Base-by-base conservation (phyloP, 805 yeast genomes). In the Saccharomycopsis sp. region DNA sequence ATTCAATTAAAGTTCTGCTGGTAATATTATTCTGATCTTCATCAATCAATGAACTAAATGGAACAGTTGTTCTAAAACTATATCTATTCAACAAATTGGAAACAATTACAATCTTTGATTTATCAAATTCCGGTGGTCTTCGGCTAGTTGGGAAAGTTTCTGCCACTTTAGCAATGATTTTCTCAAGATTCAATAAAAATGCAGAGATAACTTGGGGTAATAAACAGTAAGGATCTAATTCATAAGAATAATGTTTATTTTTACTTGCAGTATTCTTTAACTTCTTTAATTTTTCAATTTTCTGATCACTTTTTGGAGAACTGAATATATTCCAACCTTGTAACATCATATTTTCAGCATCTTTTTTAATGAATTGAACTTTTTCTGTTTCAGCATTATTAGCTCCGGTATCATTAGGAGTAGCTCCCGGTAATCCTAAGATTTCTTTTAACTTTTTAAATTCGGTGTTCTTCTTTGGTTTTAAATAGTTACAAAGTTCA, bases 1-100 rank as follows among this genome's bases (percentile, higher is more conserved):
- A 33, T 23, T 33, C 18, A 14, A 23, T 21, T 9, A 33, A 21
- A 14, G 10, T 17, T 17, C 9, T 15, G 14, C 12, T 18, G 6
- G 36, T 5, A n/a, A 20, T 33, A n/a, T 33, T 17, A n/a, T n/a
- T n/a, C n/a, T n/a, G n/a, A n/a, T n/a, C n/a, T n/a, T n/a, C n/a
- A n/a, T n/a, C n/a, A n/a, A n/a, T n/a, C n/a, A 5, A 6, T 15
- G 10, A n/a, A n/a, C 13, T 13, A 6, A 21, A 12, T 12, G 9
- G 15, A 6, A 36, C 4, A 13, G 35, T 37, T 32, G 31, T 36
- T 9, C 36, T 5, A 33, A 34, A 34, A 20, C 21, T 14, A 32
- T 38, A 38, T 3, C 31, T 9, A 13, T 23, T 23, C 4, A 38
- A n/a, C n/a, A 32, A 13, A 19, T 19, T 23, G 12, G 25, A 31